Evolutionary conservation across 2,329 filamentous ascomycete species (phyloP).

Genomic region (Diatrype stigma): DNA sequence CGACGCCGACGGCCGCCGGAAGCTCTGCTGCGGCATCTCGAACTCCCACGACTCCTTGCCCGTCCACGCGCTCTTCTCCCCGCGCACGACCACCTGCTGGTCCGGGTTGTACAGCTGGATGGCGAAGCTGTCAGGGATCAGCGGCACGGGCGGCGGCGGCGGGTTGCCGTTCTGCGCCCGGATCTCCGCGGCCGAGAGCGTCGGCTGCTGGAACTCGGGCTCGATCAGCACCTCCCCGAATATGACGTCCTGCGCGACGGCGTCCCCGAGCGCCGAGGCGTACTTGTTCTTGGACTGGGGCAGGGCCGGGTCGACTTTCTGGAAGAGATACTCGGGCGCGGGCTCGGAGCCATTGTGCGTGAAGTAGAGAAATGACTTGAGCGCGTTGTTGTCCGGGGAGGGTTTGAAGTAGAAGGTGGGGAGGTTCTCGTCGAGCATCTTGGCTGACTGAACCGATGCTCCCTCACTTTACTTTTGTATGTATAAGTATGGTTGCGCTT

Average conservation of each 20-base stretch:
- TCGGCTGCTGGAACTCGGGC: slow-evolving; percentile 82
- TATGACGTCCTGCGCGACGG: slow-evolving; percentile 73
- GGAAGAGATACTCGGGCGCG: slow-evolving; percentile 73
- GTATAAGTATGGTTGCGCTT: neutral
- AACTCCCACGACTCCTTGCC: slow-evolving; percentile 84
- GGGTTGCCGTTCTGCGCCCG: slow-evolving; percentile 64
- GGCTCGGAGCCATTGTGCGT: slow-evolving; percentile 77
- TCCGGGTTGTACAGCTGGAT: slow-evolving; percentile 94
- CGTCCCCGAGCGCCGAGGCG: slow-evolving; percentile 79
- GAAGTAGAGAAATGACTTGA: slow-evolving; percentile 55
- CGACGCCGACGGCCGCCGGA: slow-evolving; percentile 74
- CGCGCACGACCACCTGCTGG: slow-evolving; percentile 68
- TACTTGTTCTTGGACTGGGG: slow-evolving; percentile 76
- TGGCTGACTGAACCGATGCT: too few species aligned
- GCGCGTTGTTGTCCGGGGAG: slow-evolving; percentile 49
- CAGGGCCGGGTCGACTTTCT: slow-evolving; percentile 67
- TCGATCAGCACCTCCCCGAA: slow-evolving; percentile 82
- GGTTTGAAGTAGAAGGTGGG: slow-evolving; percentile 62
- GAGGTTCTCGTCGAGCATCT: slow-evolving; percentile 92
- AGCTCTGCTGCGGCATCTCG: slow-evolving; percentile 81
- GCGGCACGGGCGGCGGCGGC: slow-evolving; percentile 63
- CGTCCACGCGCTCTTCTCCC: slow-evolving; percentile 74
- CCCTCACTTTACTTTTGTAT: too few species aligned
- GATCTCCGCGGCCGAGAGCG: slow-evolving; percentile 75
- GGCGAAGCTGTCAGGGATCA: slow-evolving; percentile 73